Evolutionary conservation across 768 basidiomycete species (phyloP).

Genomic region (Podaxis rugospora): DNA sequence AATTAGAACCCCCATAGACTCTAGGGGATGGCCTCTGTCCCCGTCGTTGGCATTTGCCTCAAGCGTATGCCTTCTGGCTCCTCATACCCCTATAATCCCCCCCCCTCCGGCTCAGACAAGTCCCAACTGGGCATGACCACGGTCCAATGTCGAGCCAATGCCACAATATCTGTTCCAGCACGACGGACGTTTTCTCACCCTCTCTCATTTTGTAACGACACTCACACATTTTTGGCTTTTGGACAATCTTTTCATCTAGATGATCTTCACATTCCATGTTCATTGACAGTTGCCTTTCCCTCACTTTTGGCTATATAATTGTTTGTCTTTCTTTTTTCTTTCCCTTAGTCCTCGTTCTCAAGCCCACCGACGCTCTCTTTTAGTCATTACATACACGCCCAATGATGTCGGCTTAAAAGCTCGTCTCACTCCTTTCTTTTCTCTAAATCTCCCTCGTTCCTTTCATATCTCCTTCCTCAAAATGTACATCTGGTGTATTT

Average conservation of each 20-base stretch:
- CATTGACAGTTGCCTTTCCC: background rate
- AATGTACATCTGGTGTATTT: slow-evolving; percentile 1
- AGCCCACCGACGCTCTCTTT: slow-evolving; percentile 9
- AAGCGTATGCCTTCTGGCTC: no score
- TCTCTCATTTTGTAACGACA: background rate
- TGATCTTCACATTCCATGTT: background rate
- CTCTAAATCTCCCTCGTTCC: background rate
- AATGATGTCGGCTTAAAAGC: background rate
- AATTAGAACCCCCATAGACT: background rate
- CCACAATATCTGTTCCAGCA: background rate
- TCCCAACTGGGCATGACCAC: background rate
- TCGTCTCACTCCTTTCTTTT: slow-evolving; percentile 4
- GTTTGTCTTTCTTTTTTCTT: slow-evolving; percentile 7
- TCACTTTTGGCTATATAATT: slow-evolving; percentile 4
- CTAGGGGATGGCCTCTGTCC: background rate
- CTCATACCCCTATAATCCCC: background rate
- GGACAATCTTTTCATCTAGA: slow-evolving; percentile 4
- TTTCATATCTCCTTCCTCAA: background rate
- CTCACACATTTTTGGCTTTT: slow-evolving; percentile 10
- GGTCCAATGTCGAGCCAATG: background rate
- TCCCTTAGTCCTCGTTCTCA: slow-evolving; percentile 1
- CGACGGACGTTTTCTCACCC: background rate
- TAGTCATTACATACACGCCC: slow-evolving; percentile 1
- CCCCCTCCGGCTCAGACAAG: background rate
- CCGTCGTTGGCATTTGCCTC: background rate